Percentiles rank a stretch among this genome's conserved stretches.
Evolutionary conservation across 1,284 basidiomycete genomes (phyloP).

Genomic region (Laetiporus sulphureus): DNA sequence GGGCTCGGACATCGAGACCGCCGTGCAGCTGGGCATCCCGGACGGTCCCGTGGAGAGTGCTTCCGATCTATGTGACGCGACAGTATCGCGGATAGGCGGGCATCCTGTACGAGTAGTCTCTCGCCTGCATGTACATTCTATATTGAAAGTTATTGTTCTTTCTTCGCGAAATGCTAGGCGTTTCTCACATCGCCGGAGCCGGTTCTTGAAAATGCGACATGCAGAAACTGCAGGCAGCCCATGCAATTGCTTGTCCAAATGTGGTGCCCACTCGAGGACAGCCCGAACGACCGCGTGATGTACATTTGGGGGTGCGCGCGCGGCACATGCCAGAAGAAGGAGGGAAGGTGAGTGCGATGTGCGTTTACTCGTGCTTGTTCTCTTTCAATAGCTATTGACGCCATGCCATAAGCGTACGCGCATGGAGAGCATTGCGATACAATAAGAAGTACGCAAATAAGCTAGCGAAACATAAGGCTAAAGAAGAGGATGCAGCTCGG

Average conservation of each 20-base stretch:
- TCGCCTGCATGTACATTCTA: conserved; percentile 38
- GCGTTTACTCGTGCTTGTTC: neutral
- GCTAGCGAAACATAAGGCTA: conserved; percentile 38
- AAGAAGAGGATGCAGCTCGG: conserved; percentile 28
- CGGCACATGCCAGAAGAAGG: conserved; percentile 60
- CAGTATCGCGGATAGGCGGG: conserved; percentile 81
- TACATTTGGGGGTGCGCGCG: conserved; percentile 77
- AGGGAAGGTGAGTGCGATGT: conserved; percentile 39
- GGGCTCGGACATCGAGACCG: conserved; percentile 51
- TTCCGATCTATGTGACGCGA: conserved; percentile 59
- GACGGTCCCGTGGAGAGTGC: conserved; percentile 57
- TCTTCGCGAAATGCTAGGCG: conserved; percentile 17
- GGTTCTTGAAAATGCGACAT: conserved; percentile 36
- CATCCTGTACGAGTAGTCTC: conserved; percentile 66
- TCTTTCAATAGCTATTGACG: conserved; percentile 4
- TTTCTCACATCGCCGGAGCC: conserved; percentile 27
- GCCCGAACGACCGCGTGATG: conserved; percentile 71
- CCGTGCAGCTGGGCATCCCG: conserved; percentile 69
- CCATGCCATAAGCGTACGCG: conserved; percentile 51
- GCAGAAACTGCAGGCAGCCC: conserved; percentile 59
- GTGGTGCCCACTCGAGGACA: conserved; percentile 82
- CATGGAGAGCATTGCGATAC: conserved; percentile 66
- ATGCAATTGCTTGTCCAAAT: conserved; percentile 79
- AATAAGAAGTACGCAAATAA: conserved; percentile 70
- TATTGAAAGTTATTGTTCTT: conserved; percentile 20